phyloP scores from a whole-genome alignment of 2,329 filamentous ascomycete genomes.

The Neophaeococcomyces mojaviensis region DNA sequence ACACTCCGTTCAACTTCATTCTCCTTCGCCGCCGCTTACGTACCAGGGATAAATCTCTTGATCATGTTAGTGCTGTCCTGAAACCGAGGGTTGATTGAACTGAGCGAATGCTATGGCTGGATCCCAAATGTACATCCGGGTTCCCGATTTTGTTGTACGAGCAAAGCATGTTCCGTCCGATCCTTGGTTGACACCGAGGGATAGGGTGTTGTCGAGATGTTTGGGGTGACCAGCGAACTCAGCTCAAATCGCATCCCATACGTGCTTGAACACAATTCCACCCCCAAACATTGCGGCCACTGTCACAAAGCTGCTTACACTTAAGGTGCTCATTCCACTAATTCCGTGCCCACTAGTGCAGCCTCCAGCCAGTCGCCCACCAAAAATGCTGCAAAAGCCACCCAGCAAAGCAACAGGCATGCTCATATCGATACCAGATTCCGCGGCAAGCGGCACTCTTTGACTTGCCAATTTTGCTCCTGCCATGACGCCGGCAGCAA shows the following conservation, averaged over 20 bases:
- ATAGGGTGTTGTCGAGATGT: no score
- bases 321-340: conserved; percentile 57
- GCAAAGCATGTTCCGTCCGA: no score
- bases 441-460: conserved; percentile 11
- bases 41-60: no score
- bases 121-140: no score
- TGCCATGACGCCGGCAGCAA: conserved; percentile 46
- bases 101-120: no score
- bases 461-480: conserved; percentile 18
- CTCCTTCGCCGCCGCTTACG: no score
- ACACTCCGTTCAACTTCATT: no score
- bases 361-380: conserved; percentile 56
- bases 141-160: no score
- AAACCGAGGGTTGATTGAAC: no score
- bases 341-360: conserved; percentile 65
- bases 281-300: conserved; percentile 52
- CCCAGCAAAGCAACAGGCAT: conserved; percentile 42
- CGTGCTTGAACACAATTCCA: conserved; percentile 33
- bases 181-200: no score
- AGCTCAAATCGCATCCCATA: background rate
- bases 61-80: no score
- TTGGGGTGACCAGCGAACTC: background rate
- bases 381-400: conserved; percentile 52
- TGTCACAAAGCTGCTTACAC: conserved; percentile 54
- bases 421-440: conserved; percentile 6